These are phyloP conservation scores for Pseudofabraea citricarpa DNA, from an alignment of 2,329 filamentous ascomycete species.

Conservation along the genomic window DNA sequence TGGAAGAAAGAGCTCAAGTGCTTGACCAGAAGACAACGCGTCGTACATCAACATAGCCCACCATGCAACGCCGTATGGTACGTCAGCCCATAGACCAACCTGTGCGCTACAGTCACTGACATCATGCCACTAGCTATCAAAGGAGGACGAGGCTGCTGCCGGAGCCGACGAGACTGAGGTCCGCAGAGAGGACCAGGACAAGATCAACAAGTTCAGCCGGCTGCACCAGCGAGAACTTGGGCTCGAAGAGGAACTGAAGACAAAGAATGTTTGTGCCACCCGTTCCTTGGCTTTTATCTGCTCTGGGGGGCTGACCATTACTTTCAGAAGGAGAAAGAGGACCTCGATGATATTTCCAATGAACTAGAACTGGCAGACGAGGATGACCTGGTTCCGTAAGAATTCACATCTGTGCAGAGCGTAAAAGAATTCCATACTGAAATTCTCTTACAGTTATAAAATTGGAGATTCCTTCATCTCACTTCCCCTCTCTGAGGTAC, in stretches of 20 bases:
- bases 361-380: slow-evolving; percentile 95
- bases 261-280: slow-evolving; percentile 62
- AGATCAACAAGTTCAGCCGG: slow-evolving; percentile 96
- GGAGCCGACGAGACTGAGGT: slow-evolving; percentile 84
- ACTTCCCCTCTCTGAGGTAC: slow-evolving; percentile 76
- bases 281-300: not conserved
- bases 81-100: not conserved
- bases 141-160: slow-evolving; percentile 78
- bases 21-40: not conserved
- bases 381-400: slow-evolving; percentile 83
- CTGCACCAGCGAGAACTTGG: slow-evolving; percentile 80
- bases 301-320: slow-evolving; percentile 10
- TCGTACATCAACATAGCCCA: slow-evolving; percentile 5
- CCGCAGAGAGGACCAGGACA: slow-evolving; percentile 94
- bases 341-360: slow-evolving; percentile 84
- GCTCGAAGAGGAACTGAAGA: slow-evolving; percentile 74
- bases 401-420: too few species aligned
- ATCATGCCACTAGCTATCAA: slow-evolving; percentile 58
- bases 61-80: slow-evolving; percentile 23
- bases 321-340: slow-evolving; percentile 94
- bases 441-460: slow-evolving; percentile 67
- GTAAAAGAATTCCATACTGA: not conserved
- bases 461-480: slow-evolving; percentile 95
- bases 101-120: not conserved
- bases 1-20: not conserved